Evolutionary conservation across 768 basidiomycete genomes (phyloP).

Genomic region (Cystobasidium onofrii): DNA sequence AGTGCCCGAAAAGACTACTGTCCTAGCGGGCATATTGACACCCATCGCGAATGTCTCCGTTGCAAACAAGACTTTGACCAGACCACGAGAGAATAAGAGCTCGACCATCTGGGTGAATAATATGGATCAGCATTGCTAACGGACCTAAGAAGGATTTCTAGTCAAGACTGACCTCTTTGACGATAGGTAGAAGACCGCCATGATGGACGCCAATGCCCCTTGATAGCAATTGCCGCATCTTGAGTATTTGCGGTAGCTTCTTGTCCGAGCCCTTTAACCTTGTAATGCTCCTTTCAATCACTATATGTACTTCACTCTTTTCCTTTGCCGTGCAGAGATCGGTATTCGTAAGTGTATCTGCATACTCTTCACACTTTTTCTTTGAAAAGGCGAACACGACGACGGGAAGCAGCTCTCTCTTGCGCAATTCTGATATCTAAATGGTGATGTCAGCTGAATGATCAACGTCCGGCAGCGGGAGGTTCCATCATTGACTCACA

Average conservation of each 20-base stretch:
- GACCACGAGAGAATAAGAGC: slow-evolving; percentile 84
- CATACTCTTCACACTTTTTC: slow-evolving; percentile 94
- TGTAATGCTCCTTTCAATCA: slow-evolving; percentile 81
- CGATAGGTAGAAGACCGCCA: slow-evolving; percentile 87
- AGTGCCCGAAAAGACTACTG: slow-evolving; percentile 89
- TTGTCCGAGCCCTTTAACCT: slow-evolving; percentile 88
- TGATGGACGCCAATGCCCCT: slow-evolving; percentile 97
- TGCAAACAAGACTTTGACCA: slow-evolving; percentile 93
- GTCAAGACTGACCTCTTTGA: slow-evolving; percentile 68
- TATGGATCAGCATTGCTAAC: not conserved
- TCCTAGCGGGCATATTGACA: slow-evolving; percentile 98
- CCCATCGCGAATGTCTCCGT: slow-evolving; percentile 99
- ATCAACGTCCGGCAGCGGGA: too few relatives aligned
- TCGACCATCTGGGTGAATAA: slow-evolving; percentile 65
- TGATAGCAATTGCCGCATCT: slow-evolving; percentile 78
- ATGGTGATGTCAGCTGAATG: not conserved
- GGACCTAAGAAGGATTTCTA: slow-evolving; percentile 31
- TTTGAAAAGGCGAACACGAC: slow-evolving; percentile 97
- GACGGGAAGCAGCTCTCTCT: slow-evolving; percentile 77
- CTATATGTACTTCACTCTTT: slow-evolving; percentile 93
- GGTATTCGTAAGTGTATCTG: slow-evolving; percentile 71
- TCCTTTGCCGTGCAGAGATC: slow-evolving; percentile 83
- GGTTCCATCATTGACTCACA: slow-evolving; percentile 53
- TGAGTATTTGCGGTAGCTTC: slow-evolving; percentile 80
- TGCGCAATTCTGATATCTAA: slow-evolving; percentile 58